A percentile compares a stretch with the other conserved stretches of the same genome.
These are phyloP conservation scores for Dalbergia oliveri DNA, from an alignment of 306 rosid species.

Conservation along the genomic window DNA sequence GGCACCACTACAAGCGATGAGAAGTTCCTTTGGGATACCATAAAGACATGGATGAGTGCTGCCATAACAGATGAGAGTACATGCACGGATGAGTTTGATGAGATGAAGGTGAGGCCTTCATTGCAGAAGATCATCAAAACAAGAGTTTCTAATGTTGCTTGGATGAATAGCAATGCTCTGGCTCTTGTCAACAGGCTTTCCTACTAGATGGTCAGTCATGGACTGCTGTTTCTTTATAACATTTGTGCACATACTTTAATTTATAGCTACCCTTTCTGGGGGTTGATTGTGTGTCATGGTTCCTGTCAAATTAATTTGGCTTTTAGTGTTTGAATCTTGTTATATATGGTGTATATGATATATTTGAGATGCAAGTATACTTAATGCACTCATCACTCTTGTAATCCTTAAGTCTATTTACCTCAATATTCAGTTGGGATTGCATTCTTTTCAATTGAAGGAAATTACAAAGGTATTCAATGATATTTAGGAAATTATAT, in stretches of 20 bases:
- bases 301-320: conserved; percentile 4
- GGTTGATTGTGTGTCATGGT: not conserved
- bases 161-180: conserved; percentile 49
- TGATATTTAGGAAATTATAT: too few relatives aligned
- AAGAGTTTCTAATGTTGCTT: conserved; percentile 14
- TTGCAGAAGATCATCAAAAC: conserved; percentile 44
- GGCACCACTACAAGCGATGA: not conserved
- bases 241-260: not conserved
- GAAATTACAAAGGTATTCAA: too few relatives aligned
- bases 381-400: too few relatives aligned
- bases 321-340: conserved; percentile 27
- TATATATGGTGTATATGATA: not conserved
- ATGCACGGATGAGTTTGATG: conserved; percentile 58
- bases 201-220: conserved; percentile 4
- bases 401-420: too few relatives aligned
- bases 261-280: not conserved
- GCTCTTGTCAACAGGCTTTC: conserved; percentile 41
- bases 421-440: too few relatives aligned
- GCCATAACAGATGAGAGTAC: conserved; percentile 54
- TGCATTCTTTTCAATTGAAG: too few relatives aligned
- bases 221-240: not conserved
- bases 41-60: conserved; percentile 67
- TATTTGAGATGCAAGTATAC: not conserved
- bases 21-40: conserved; percentile 38
- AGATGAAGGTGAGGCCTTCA: conserved; percentile 29